phyloP scores from a whole-genome alignment of 2,329 filamentous ascomycete genomes.

The Ceratocystis huliohia region DNA sequence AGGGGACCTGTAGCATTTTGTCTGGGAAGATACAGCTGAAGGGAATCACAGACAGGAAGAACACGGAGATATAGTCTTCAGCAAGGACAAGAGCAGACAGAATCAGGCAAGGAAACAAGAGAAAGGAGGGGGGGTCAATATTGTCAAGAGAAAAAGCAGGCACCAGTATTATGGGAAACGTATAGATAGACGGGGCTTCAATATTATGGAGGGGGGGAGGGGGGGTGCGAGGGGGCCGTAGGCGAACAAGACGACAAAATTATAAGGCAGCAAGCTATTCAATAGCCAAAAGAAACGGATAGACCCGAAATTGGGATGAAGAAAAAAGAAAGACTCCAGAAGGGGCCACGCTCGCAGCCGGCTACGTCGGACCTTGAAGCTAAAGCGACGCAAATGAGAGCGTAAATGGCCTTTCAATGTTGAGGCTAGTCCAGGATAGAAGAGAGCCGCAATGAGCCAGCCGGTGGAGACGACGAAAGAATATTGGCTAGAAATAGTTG shows the following conservation, averaged over 20 bases:
- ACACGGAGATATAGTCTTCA: not conserved
- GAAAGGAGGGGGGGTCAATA: not conserved
- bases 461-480: not conserved
- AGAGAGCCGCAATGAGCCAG: not conserved
- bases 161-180: not conserved
- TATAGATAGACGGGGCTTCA: not conserved
- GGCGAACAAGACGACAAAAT: not conserved
- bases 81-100: not conserved
- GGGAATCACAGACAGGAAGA: not conserved
- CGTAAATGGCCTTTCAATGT: not conserved
- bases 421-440: not conserved
- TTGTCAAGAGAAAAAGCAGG: not conserved
- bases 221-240: not conserved
- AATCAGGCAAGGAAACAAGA: not conserved
- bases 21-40: not conserved
- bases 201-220: not conserved
- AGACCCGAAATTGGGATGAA: conserved; percentile 2
- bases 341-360: not conserved
- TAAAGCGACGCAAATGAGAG: not conserved
- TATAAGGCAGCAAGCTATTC: not conserved
- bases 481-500: not conserved
- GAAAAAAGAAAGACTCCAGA: conserved; percentile 5
- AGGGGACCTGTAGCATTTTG: conserved; percentile 19
- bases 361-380: conserved; percentile 11
- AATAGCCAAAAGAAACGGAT: not conserved